Evolutionary conservation across 768 basidiomycete species (phyloP).

Genomic region (Hemileccinum rubropunctum): DNA sequence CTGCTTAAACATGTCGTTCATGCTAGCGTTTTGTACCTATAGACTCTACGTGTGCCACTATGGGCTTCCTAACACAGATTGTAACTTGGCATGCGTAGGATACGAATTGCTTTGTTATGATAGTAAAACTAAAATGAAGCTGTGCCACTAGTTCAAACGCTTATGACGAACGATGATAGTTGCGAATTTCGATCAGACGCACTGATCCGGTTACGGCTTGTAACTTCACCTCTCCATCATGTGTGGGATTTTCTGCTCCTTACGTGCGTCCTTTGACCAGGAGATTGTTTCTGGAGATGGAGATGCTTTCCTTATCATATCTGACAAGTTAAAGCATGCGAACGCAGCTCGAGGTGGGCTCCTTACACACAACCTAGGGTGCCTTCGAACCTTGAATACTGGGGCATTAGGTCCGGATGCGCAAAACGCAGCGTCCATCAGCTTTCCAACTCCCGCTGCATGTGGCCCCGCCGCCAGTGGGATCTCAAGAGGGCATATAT

Average conservation of each 20-base stretch:
- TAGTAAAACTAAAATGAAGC: constrained; percentile 13
- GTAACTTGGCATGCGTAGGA: constrained; percentile 14
- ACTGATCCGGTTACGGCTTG: too few relatives aligned
- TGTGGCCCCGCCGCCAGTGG: background rate
- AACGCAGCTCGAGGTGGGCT: constrained; percentile 58
- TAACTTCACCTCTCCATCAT: too few relatives aligned
- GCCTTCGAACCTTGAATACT: constrained; percentile 1
- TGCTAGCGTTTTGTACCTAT: constrained; percentile 8
- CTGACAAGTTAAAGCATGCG: constrained; percentile 39
- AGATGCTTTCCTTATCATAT: constrained; percentile 21
- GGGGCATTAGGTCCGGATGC: constrained; percentile 61
- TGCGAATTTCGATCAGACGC: background rate
- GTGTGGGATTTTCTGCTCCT: constrained; percentile 70
- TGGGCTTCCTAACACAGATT: constrained; percentile 6
- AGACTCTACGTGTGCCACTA: constrained; percentile 13
- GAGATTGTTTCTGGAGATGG: background rate
- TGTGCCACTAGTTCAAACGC: background rate
- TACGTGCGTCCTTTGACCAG: constrained; percentile 21
- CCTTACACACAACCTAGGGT: background rate
- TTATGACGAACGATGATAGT: too few relatives aligned
- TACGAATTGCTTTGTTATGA: constrained; percentile 11
- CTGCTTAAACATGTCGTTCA: constrained; percentile 41
- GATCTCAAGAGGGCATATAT: constrained; percentile 20
- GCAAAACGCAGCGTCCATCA: constrained; percentile 36
- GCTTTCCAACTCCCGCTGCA: constrained; percentile 12